These are phyloP conservation scores for Lentinula edodes DNA, from an alignment of 768 basidiomycete genomes.

Conservation along the genomic window DNA sequence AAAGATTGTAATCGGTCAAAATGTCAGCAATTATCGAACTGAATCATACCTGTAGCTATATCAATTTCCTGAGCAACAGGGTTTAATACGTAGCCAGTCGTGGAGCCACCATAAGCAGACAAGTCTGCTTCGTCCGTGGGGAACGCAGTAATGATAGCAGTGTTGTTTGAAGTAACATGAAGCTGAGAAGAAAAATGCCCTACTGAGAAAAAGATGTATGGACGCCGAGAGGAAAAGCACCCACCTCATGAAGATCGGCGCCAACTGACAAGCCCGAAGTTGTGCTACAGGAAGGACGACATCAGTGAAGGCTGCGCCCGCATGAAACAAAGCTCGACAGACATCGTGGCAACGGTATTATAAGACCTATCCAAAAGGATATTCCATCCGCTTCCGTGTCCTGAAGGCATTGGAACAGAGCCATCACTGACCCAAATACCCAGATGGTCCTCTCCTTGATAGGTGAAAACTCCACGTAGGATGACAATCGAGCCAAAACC, in stretches of 20 bases:
- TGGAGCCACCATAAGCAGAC: background rate
- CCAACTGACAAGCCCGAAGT: background rate
- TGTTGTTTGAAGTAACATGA: background rate
- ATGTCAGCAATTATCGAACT: background rate
- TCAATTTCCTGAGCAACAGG: conserved; percentile 1
- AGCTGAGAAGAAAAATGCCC: background rate
- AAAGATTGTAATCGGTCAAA: background rate
- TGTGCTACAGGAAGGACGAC: background rate
- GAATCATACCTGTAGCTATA: background rate
- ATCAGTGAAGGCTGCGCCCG: too few species aligned
- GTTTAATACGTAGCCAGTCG: background rate
- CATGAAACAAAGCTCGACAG: background rate
- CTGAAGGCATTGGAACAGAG: background rate
- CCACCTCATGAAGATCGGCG: conserved; percentile 3
- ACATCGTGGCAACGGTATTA: background rate
- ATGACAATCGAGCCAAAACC: background rate
- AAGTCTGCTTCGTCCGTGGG: background rate
- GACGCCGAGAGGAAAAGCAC: background rate
- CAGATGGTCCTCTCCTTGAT: background rate
- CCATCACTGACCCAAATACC: background rate
- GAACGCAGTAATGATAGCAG: conserved; percentile 2
- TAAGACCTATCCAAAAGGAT: background rate
- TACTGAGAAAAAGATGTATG: background rate
- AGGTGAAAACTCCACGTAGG: background rate
- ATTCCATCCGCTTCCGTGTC: background rate